Conservation (phyloP, 345 rosid genomes). For the Lumnitzera littorea region DNA sequence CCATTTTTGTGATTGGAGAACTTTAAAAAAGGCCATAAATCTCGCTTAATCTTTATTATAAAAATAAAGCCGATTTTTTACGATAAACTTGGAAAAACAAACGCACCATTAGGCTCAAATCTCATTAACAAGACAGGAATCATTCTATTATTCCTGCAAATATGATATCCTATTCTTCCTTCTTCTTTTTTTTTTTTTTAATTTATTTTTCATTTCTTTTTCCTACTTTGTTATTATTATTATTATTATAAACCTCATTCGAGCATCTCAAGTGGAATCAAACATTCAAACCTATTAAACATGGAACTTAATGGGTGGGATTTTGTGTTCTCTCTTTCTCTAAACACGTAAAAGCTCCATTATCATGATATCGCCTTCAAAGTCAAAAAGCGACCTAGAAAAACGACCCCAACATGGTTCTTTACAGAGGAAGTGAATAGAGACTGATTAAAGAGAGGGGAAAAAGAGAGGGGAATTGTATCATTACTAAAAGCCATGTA, state of each 20-base stretch:
- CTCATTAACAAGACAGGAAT: slow-evolving; percentile 4
- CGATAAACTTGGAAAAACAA: not conserved
- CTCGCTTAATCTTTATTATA: slow-evolving; percentile 6
- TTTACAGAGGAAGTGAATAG: slow-evolving; percentile 14
- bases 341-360: slow-evolving; percentile 22
- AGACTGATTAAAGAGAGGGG: slow-evolving; percentile 3
- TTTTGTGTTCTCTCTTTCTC: slow-evolving; percentile 19
- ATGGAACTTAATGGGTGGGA: slow-evolving; percentile 16
- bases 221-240: too few relatives aligned
- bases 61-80: not conserved
- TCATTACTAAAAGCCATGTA: too few relatives aligned
- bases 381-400: slow-evolving; percentile 35
- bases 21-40: not conserved
- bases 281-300: slow-evolving; percentile 7
- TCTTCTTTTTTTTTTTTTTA: not conserved
- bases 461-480: slow-evolving; percentile 25
- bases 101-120: slow-evolving; percentile 1
- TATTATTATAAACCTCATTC: slow-evolving; percentile 1
- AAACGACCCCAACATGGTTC: slow-evolving; percentile 26
- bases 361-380: slow-evolving; percentile 35
- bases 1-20: not conserved
- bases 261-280: slow-evolving; percentile 7
- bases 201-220: too few relatives aligned
- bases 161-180: not conserved
- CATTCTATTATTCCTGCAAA: not conserved